These are phyloP conservation scores for Wolfiporia cocos DNA, from an alignment of 1,284 basidiomycete genomes.

Conservation along the genomic window DNA sequence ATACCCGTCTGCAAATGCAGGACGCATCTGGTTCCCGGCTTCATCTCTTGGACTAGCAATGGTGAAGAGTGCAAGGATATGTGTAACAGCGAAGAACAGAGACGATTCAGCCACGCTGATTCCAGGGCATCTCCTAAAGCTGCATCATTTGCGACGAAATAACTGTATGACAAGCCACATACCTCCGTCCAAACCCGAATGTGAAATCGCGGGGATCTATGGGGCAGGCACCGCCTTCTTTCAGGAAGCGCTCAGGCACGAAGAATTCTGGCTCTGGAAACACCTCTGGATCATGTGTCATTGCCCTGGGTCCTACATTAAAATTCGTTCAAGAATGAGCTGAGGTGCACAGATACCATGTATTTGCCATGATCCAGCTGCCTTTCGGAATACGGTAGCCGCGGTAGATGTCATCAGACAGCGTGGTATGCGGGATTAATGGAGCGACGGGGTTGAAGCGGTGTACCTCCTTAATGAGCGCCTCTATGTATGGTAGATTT, in stretches of 20 bases:
- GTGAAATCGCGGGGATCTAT: neutral
- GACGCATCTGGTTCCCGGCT: neutral
- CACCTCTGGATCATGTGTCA: slow-evolving; percentile 33
- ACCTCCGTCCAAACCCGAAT: slow-evolving; percentile 4
- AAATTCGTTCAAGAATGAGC: too few species aligned
- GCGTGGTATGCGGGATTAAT: slow-evolving; percentile 8
- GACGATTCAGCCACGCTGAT: neutral
- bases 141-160: neutral
- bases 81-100: slow-evolving; percentile 1
- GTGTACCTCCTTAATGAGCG: slow-evolving; percentile 21
- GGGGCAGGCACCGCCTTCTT: neutral
- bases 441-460: slow-evolving; percentile 11
- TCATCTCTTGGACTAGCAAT: neutral
- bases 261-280: slow-evolving; percentile 31
- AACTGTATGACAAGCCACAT: neutral
- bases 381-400: slow-evolving; percentile 13
- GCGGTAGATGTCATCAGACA: slow-evolving; percentile 9
- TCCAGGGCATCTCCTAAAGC: slow-evolving; percentile 1
- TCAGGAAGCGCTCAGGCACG: slow-evolving; percentile 32
- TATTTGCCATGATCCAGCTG: slow-evolving; percentile 9
- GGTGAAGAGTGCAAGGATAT: neutral
- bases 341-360: slow-evolving; percentile 5
- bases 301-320: slow-evolving; percentile 25
- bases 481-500: slow-evolving; percentile 22
- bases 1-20: neutral